phyloP scores from a whole-genome alignment of 75 land plant genomes.

The Chamaecyparis obtusa region DNA sequence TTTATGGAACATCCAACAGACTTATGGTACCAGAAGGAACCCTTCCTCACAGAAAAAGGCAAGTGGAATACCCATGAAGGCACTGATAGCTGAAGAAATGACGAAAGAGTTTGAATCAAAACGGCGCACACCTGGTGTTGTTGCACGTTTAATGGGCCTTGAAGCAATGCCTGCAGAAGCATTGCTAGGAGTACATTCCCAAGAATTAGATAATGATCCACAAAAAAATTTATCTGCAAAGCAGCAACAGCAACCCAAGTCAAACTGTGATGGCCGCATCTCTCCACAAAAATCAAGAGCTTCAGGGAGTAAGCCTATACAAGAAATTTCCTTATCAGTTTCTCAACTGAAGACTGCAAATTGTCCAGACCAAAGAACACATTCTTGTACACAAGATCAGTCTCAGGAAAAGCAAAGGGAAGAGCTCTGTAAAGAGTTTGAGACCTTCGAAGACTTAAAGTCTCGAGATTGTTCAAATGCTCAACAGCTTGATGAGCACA shows the following conservation, averaged over 20 bases:
- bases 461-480: conserved; percentile 3
- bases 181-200: conserved; percentile 20
- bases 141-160: conserved; percentile 94
- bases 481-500: conserved; percentile 18
- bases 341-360: not conserved
- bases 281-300: conserved; percentile 4
- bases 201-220: conserved; percentile 5
- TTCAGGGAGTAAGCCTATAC: not conserved
- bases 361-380: not conserved
- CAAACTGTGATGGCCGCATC: not conserved
- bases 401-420: conserved; percentile 55
- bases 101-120: conserved; percentile 38
- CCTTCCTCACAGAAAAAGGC: conserved; percentile 16
- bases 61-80: conserved; percentile 36
- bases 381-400: conserved; percentile 24
- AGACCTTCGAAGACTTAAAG: conserved; percentile 32
- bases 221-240: conserved; percentile 3
- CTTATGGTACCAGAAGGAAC: conserved; percentile 5
- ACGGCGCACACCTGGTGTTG: conserved; percentile 57
- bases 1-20: not conserved
- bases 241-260: conserved; percentile 8
- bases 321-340: not conserved
- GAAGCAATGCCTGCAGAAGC: conserved; percentile 57
- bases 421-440: conserved; percentile 77
- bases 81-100: conserved; percentile 44